Percentiles rank a stretch among this genome's conserved stretches.
These are phyloP conservation scores for Plenodomus biglobosus DNA, from an alignment of 2,329 filamentous ascomycete species.

Conservation along the genomic window DNA sequence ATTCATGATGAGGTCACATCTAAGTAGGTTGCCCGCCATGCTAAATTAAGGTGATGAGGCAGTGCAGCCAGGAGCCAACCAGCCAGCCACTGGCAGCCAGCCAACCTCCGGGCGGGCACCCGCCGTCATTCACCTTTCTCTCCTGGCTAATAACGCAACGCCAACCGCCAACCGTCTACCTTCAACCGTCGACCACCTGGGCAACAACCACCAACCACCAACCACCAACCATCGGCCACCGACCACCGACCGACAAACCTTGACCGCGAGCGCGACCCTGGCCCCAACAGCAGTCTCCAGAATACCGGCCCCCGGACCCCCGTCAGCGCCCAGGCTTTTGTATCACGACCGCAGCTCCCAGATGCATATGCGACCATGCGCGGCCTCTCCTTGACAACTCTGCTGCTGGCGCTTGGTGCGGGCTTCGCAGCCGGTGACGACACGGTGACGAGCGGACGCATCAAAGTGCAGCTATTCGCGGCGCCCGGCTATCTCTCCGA, in stretches of 20 bases:
- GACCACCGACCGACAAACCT: too few species aligned
- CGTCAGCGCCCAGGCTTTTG: neutral
- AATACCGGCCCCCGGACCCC: neutral
- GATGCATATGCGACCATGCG: conserved; percentile 9
- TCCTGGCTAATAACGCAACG: too few species aligned
- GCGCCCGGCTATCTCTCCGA: conserved; percentile 36
- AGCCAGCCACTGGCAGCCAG: neutral
- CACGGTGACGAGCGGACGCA: conserved; percentile 24
- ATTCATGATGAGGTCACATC: too few species aligned
- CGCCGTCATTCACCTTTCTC: too few species aligned
- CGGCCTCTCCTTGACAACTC: conserved; percentile 3
- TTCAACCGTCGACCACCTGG: too few species aligned
- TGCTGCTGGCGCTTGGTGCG: conserved; percentile 8
- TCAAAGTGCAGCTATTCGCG: conserved; percentile 42
- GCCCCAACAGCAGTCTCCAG: too few species aligned
- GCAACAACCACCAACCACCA: too few species aligned
- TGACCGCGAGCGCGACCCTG: too few species aligned
- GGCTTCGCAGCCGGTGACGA: conserved; percentile 15
- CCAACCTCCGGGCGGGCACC: neutral
- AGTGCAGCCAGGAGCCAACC: neutral
- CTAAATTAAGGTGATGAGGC: neutral
- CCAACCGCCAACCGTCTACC: too few species aligned
- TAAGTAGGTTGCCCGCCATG: too few species aligned
- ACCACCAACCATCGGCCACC: too few species aligned
- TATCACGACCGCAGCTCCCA: neutral